phyloP scores from a whole-genome alignment of 768 basidiomycete genomes.

The Podaxis carcinomalis region DNA sequence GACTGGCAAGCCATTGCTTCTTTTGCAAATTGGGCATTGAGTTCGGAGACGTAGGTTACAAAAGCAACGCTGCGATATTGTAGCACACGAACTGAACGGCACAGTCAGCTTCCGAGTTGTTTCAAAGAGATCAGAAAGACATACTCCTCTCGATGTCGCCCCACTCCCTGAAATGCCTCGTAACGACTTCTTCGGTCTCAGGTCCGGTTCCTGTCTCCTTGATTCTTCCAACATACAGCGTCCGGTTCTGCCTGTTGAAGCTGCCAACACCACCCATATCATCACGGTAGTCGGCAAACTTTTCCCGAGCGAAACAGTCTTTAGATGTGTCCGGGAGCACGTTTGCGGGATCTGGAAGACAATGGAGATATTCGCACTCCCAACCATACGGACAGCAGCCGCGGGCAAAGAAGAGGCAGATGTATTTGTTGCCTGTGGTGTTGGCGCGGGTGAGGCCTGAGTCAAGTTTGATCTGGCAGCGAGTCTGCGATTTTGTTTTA shows the following conservation, averaged over 20 bases:
- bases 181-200: constrained; percentile 90
- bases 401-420: constrained; percentile 91
- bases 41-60: constrained; percentile 87
- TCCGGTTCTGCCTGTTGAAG: constrained; percentile 91
- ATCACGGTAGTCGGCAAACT: constrained; percentile 95
- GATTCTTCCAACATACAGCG: constrained; percentile 91
- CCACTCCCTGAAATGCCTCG: constrained; percentile 93
- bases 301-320: constrained; percentile 96
- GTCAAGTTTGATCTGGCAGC: constrained; percentile 85
- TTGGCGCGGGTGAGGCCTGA: constrained; percentile 94
- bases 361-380: constrained; percentile 97
- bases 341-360: constrained; percentile 67
- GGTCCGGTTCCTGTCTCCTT: constrained; percentile 84
- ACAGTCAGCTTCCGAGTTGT: neutral
- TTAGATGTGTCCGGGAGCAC: constrained; percentile 86
- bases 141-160: constrained; percentile 88
- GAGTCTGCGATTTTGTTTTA: constrained; percentile 91
- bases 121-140: constrained; percentile 26
- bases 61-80: constrained; percentile 96
- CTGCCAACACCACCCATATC: constrained; percentile 99
- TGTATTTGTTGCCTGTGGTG: constrained; percentile 87
- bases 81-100: constrained; percentile 71
- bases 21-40: constrained; percentile 92
- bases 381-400: constrained; percentile 98
- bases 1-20: constrained; percentile 99